A percentile compares a stretch with the other conserved stretches of the same genome.
Conservation (phyloP, 176 grass and related monocot genomes). For the Miscanthus lutarioriparius region DNA sequence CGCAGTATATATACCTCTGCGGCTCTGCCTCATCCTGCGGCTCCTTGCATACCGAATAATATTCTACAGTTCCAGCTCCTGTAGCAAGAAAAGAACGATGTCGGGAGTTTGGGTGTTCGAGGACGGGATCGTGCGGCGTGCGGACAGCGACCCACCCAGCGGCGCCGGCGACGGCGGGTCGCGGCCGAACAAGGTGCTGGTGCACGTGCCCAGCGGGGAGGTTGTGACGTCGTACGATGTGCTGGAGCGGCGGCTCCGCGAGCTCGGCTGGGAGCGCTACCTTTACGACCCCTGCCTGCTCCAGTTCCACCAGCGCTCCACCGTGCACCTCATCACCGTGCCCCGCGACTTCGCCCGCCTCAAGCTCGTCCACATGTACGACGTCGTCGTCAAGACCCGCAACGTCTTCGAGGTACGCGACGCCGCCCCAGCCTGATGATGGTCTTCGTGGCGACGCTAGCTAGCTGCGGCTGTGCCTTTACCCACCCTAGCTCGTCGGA, state of each 20-base stretch:
- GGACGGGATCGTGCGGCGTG: conserved; percentile 62
- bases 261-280: conserved; percentile 77
- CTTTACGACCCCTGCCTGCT: conserved; percentile 66
- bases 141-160: conserved; percentile 40
- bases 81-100: conserved; percentile 42
- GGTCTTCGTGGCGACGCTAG: not conserved
- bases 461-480: too few species aligned
- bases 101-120: conserved; percentile 82
- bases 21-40: not conserved
- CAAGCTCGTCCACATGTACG: conserved; percentile 84
- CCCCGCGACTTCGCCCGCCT: conserved; percentile 68
- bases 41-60: not conserved
- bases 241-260: conserved; percentile 54
- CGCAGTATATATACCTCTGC: conserved; percentile 42
- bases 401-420: conserved; percentile 86
- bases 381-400: conserved; percentile 82
- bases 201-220: conserved; percentile 74
- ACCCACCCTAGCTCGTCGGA: too few species aligned
- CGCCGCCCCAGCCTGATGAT: not conserved
- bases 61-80: not conserved
- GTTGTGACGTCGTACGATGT: conserved; percentile 67
- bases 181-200: conserved; percentile 52
- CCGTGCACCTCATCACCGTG: conserved; percentile 81
- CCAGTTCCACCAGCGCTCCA: conserved; percentile 78
- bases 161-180: not conserved